Evolutionary conservation across 1,139 yeast genomes (phyloP), one percentile per base, ranked within the genome.

Genomic region (Trichomonascaceae sp.): DNA sequence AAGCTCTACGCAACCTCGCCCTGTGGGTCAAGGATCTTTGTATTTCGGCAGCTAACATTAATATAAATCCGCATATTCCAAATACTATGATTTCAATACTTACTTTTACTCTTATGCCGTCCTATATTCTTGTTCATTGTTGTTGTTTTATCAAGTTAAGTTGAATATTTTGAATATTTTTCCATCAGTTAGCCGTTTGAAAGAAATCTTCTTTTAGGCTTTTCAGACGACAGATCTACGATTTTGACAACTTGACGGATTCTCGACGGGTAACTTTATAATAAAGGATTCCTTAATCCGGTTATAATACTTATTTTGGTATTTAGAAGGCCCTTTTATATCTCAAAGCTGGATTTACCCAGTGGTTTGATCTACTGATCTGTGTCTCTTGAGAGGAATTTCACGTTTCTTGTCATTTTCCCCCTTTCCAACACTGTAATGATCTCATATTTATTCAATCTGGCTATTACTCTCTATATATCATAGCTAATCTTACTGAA

Each of bases 1-100:
- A 91, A 56, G 82, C 84, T 67, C 84, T 87, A 73, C 90, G 81
- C 60, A 90, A 78, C 61, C 95, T 77, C n/a, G 96, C 89, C 59
- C 90, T 79, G 65, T 89, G 95, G 1, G 82, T 79, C 61, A 91
- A 78, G 12, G 95, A 85, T 66, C 80, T 81, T 65, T 85, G 84
- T 63, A 90, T 90, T 60, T 87, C 95, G 15, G 57, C 50, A 32
- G 61, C 43, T 22, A 51, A 48, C 2, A 6, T 41, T 15, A 17
- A 24, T 18, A 17, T 27, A 4, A 18, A 47, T 27, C 18, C 24
- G 43, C 41, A n/a, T 13, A 38, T 17, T 10, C 9, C 22, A 17
- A 3, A 39, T 17, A 3, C 3, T 44, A 20, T 19, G 1, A 6
- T 13, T 20, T 20, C 49, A 7, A 39, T 48, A 39, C 50, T 10